Percentiles rank a stretch among this genome's conserved stretches.
phyloP scores from a whole-genome alignment of 805 yeast species.

The Nematodospora valgi region DNA sequence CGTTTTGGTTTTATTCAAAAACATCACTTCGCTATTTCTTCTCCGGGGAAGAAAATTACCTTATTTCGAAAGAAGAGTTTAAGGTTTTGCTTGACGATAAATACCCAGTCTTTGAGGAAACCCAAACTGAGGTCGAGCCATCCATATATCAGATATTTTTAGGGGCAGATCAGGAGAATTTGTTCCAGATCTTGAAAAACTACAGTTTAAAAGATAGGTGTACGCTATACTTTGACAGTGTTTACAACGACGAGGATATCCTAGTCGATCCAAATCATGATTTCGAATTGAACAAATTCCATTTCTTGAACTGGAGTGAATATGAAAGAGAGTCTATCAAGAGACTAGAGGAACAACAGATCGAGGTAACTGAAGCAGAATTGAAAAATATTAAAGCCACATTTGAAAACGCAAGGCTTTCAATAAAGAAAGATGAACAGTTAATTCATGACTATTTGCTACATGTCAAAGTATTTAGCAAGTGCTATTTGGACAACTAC shows the following conservation, averaged over 20 bases:
- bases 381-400: conserved; percentile 4
- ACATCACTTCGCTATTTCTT: too few species aligned
- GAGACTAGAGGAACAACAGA: conserved; percentile 1
- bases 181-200: conserved; percentile 12
- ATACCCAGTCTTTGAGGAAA: background rate
- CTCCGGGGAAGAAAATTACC: too few species aligned
- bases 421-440: conserved; percentile 17
- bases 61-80: too few species aligned
- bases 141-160: background rate
- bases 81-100: background rate
- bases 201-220: conserved; percentile 16
- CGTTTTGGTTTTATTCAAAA: too few species aligned
- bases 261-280: conserved; percentile 14
- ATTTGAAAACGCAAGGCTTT: conserved; percentile 3
- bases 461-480: conserved; percentile 21
- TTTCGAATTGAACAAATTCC: conserved; percentile 13
- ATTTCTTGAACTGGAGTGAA: conserved; percentile 8
- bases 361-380: conserved; percentile 6
- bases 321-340: conserved; percentile 7
- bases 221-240: conserved; percentile 18
- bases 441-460: conserved; percentile 21
- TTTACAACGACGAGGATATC: conserved; percentile 8
- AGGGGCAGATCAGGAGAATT: background rate
- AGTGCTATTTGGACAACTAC: conserved; percentile 18
- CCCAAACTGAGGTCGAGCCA: background rate